Evolutionary conservation across 192 early-diverging fungal species (phyloP).

Genomic region (Backusella luteola): DNA sequence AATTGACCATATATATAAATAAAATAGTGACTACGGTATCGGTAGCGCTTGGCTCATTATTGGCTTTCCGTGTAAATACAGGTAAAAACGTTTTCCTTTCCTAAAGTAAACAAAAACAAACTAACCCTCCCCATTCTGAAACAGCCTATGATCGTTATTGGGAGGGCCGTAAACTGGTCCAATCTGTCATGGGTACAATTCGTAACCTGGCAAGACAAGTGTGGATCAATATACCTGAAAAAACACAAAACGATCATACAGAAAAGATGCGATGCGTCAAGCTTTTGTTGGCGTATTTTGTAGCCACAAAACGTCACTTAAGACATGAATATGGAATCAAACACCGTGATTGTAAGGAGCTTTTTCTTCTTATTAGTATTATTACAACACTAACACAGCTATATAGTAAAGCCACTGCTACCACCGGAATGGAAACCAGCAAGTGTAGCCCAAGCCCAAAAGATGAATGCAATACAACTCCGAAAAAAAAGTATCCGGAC

Average conservation of each 20-base stretch:
- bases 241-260: conserved; percentile 39
- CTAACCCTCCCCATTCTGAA: too few relatives aligned
- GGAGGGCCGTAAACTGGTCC: conserved; percentile 75
- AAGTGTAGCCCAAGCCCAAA: background rate
- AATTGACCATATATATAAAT: background rate
- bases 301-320: conserved; percentile 61
- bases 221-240: conserved; percentile 61
- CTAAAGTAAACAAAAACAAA: background rate
- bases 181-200: conserved; percentile 56
- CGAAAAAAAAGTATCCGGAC: too few relatives aligned
- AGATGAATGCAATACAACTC: background rate
- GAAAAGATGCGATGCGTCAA: conserved; percentile 56
- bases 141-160: conserved; percentile 63
- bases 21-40: conserved; percentile 44
- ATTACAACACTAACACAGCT: too few relatives aligned
- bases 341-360: conserved; percentile 44
- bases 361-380: background rate
- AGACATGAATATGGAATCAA: conserved; percentile 60
- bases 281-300: conserved; percentile 52
- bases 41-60: conserved; percentile 62
- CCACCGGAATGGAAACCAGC: background rate
- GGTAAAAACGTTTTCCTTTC: conserved; percentile 6
- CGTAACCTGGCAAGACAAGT: conserved; percentile 69
- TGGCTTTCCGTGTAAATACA: conserved; percentile 84
- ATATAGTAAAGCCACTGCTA: background rate